Conservation (phyloP, 2,329 filamentous ascomycete genomes). For the Hymenoscyphus repandus region DNA sequence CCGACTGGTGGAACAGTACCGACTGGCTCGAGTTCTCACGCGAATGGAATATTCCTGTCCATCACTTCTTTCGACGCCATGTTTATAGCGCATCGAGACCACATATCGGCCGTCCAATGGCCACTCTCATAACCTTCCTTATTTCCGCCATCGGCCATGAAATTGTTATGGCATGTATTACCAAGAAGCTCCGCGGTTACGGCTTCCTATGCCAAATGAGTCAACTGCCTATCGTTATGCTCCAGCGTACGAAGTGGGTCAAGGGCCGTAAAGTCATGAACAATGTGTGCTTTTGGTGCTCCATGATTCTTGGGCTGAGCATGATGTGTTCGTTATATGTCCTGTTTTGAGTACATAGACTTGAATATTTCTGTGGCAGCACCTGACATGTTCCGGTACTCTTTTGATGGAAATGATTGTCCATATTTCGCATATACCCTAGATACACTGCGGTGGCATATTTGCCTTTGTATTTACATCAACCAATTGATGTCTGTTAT, state of each 20-base stretch:
- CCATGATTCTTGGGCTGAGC: conserved; percentile 81
- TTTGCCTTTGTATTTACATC: too few species aligned
- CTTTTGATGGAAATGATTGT: not conserved
- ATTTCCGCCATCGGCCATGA: conserved; percentile 88
- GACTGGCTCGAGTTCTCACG: conserved; percentile 95
- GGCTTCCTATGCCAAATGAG: conserved; percentile 95
- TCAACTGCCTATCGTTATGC: conserved; percentile 88
- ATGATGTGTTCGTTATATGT: conserved; percentile 39
- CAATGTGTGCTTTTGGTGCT: conserved; percentile 86
- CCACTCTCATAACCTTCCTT: conserved; percentile 86
- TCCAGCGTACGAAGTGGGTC: conserved; percentile 77
- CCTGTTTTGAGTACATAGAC: conserved; percentile 14
- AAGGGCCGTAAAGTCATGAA: conserved; percentile 73
- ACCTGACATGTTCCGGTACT: not conserved
- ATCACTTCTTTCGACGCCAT: conserved; percentile 90
- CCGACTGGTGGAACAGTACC: conserved; percentile 69
- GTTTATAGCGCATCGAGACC: conserved; percentile 81
- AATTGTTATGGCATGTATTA: conserved; percentile 96
- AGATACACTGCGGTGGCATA: too few species aligned
- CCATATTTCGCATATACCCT: not conserved
- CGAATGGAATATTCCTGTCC: conserved; percentile 97
- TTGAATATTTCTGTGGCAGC: not conserved
- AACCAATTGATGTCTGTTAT: too few species aligned
- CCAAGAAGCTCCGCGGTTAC: conserved; percentile 91
- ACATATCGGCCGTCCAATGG: conserved; percentile 68